Percentiles rank a stretch among this genome's conserved stretches.
phyloP scores from a whole-genome alignment of 345 rosid genomes.

The Boechera divaricarpa region DNA sequence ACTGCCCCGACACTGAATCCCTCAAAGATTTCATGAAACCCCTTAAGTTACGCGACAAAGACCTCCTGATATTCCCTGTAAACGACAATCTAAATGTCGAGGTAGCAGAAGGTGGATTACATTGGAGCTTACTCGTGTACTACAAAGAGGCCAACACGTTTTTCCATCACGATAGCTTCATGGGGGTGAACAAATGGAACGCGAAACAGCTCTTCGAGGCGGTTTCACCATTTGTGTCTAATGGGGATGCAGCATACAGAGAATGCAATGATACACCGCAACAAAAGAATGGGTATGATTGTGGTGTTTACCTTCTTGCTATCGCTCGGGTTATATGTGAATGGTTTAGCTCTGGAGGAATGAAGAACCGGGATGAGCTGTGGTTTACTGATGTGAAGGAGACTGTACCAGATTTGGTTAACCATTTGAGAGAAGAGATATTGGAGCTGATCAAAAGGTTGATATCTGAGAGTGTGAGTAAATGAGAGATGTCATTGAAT shows the following conservation, averaged over 20 bases:
- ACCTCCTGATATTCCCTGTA: conserved; percentile 71
- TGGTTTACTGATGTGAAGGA: conserved; percentile 74
- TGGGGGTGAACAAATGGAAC: conserved; percentile 47
- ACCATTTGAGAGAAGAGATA: conserved; percentile 62
- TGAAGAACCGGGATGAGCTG: conserved; percentile 42
- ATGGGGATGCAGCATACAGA: conserved; percentile 46
- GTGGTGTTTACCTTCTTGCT: conserved; percentile 73
- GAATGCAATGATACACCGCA: conserved; percentile 62
- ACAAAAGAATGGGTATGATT: conserved; percentile 75
- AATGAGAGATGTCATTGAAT: conserved; percentile 32
- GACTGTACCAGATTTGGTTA: conserved; percentile 57
- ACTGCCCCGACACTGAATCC: conserved; percentile 58
- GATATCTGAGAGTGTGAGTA: conserved; percentile 45
- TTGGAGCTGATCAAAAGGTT: conserved; percentile 57
- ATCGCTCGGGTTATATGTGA: conserved; percentile 58
- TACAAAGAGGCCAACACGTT: conserved; percentile 57
- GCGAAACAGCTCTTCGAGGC: conserved; percentile 57
- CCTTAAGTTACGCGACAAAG: conserved; percentile 53
- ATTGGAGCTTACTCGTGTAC: conserved; percentile 85
- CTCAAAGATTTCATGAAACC: conserved; percentile 70
- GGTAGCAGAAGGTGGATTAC: conserved; percentile 78
- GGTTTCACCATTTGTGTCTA: conserved; percentile 50
- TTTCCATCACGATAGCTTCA: conserved; percentile 78
- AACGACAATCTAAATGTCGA: conserved; percentile 68
- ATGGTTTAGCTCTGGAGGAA: conserved; percentile 53